Conservation (phyloP, 257 asterid species). For the Perilla frutescens region DNA sequence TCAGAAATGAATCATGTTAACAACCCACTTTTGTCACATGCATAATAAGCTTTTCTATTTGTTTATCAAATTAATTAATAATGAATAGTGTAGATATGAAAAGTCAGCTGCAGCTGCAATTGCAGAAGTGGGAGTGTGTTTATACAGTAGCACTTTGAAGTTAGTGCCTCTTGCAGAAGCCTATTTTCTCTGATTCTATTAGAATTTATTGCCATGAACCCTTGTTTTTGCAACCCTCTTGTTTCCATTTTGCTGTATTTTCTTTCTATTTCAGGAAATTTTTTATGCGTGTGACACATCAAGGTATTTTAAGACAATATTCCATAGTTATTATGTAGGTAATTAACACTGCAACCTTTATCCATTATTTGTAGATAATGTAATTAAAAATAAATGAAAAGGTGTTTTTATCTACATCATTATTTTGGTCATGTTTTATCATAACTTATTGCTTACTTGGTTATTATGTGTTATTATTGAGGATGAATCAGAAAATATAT, state of each 20-base stretch:
- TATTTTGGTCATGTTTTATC: not conserved
- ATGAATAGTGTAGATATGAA: not conserved
- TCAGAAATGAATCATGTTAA: slow-evolving; percentile 37
- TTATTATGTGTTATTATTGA: no score
- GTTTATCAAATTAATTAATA: not conserved
- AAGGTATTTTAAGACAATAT: no score
- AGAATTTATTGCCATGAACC: not conserved
- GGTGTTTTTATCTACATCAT: not conserved
- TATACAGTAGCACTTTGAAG: not conserved
- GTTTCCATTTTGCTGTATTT: no score
- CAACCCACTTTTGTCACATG: slow-evolving; percentile 57
- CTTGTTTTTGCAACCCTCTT: not conserved
- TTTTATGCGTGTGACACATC: no score
- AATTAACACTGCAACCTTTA: not conserved
- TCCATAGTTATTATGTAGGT: not conserved
- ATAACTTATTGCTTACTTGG: no score
- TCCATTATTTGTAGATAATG: not conserved
- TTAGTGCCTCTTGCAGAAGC: not conserved
- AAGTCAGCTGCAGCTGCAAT: not conserved
- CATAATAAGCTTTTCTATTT: slow-evolving; percentile 33
- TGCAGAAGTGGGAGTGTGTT: not conserved
- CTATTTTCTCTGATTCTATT: no score
- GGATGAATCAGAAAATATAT: no score
- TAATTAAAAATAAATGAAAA: not conserved
- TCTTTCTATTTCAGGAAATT: not conserved